Base-by-base conservation (phyloP, 768 basidiomycete genomes). In the Antrodiella citrinella region DNA sequence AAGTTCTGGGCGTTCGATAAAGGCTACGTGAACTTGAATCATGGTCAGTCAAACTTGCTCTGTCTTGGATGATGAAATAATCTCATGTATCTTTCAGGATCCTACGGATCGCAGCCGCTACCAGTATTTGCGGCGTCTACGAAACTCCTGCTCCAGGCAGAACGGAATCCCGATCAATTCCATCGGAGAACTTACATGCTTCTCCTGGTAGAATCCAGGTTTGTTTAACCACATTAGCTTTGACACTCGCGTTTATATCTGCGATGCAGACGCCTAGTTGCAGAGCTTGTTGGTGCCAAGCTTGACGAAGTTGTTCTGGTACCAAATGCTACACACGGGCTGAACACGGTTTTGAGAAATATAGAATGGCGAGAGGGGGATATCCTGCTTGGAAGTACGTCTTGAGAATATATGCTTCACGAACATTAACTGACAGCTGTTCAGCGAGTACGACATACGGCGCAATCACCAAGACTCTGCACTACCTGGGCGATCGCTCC, bases 311-410 rank as follows among this genome's bases (percentile, higher is more conserved):
- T 74, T 18, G 77, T 83, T 3, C 56, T 75, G 18, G 75, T 82
- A 0, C 65, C 72, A 1, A 86, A 86, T 57, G 73, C 82, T 0
- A 80, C 80, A 1, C 70, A 75, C 53, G 85, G 78, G 2, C 57
- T 89, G 21, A 79, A 78, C 54, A 85, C 79, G 11, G 67, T 90
- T 40, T 60, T 87, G 24, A 66, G 72, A 45, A 86, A 86, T 48
- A 67, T 91, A 20, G 66, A 72, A 18, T 87, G 82, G 83, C 67
- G 73, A 35, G 59, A 74, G 42, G 79, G 74, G 0, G 88, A 91
- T 62, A 66, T 84, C 10, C 70, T 91, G 15, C 41, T 43, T 22
- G 52, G 47, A 51, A 54, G 61, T 62, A 13, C 30, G 15, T 35
- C 20, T 2, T 26, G 41, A 43, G 10, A 38, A 38, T 10, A 18